A percentile compares a stretch with the other conserved stretches of the same genome.
These are phyloP conservation scores for Turnera subulata DNA, from an alignment of 345 rosid species.

Conservation along the genomic window DNA sequence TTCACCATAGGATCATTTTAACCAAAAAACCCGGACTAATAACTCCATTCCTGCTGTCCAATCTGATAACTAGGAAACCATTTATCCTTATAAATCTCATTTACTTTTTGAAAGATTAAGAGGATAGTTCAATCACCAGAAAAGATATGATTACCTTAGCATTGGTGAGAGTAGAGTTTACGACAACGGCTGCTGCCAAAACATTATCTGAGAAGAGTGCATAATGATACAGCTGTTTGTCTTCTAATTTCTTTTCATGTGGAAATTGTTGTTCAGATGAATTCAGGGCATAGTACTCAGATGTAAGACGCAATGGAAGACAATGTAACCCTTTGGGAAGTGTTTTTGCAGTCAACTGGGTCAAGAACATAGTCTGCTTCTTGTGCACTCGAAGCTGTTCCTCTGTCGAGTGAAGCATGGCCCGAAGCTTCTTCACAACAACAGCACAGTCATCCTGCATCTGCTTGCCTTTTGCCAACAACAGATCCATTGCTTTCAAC, in stretches of 20 bases:
- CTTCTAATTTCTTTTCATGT: constrained; percentile 71
- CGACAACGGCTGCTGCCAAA: constrained; percentile 89
- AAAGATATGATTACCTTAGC: constrained; percentile 58
- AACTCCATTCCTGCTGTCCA: no score
- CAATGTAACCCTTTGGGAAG: constrained; percentile 98
- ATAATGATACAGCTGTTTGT: constrained; percentile 64
- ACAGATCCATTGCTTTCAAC: constrained; percentile 80
- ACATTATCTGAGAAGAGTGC: constrained; percentile 95
- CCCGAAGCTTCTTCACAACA: constrained; percentile 84
- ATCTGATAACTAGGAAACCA: no score
- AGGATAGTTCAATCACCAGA: no score
- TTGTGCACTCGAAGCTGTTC: constrained; percentile 94
- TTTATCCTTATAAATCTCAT: no score
- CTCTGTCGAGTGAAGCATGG: constrained; percentile 94
- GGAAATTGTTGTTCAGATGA: constrained; percentile 63
- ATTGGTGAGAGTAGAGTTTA: constrained; percentile 76
- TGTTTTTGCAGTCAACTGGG: constrained; percentile 93
- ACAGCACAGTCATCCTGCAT: constrained; percentile 86
- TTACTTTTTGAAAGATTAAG: no score
- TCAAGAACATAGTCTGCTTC: constrained; percentile 90
- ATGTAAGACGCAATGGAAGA: constrained; percentile 89
- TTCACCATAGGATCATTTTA: no score
- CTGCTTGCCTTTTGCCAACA: constrained; percentile 77
- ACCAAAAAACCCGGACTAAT: no score
- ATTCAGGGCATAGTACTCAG: constrained; percentile 63